Evolutionary conservation across 306 rosid genomes (phyloP).

Genomic region (Sicyos baderoa): DNA sequence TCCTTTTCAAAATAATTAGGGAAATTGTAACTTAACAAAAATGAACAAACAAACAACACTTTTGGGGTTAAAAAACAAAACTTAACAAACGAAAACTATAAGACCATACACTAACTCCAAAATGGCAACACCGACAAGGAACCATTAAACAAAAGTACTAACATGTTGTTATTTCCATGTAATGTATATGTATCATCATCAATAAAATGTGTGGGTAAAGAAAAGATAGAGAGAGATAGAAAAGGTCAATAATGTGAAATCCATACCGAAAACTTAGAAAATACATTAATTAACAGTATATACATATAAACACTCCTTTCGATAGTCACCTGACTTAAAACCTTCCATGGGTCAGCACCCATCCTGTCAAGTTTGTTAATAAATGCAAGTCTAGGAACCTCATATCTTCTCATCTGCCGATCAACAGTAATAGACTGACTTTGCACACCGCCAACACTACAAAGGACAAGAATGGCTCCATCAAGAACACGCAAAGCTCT

Average conservation of each 20-base stretch:
- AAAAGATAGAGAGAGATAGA: neutral
- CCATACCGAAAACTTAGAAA: neutral
- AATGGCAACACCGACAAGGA: no score
- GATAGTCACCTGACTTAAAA: constrained; percentile 68
- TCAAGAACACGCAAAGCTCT: constrained; percentile 97
- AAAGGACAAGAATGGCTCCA: constrained; percentile 96
- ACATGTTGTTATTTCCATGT: neutral
- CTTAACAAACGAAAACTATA: no score
- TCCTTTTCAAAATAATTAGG: neutral
- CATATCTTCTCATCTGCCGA: constrained; percentile 95
- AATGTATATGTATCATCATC: neutral
- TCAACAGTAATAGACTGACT: constrained; percentile 98
- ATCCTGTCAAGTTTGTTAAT: constrained; percentile 93
- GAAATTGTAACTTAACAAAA: neutral
- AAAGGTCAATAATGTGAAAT: neutral
- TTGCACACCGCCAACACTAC: constrained; percentile 99
- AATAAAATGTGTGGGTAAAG: neutral
- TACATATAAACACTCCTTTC: constrained; percentile 12
- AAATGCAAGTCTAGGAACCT: constrained; percentile 92
- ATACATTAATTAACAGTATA: neutral
- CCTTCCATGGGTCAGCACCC: constrained; percentile 99
- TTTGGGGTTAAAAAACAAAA: no score
- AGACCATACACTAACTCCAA: no score
- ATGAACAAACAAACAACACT: neutral
- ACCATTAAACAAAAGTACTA: neutral